Evolutionary conservation across 106 monocot genomes (phyloP), one percentile per base, ranked within the genome.

Genomic region (Apostasia shenzhenica): DNA sequence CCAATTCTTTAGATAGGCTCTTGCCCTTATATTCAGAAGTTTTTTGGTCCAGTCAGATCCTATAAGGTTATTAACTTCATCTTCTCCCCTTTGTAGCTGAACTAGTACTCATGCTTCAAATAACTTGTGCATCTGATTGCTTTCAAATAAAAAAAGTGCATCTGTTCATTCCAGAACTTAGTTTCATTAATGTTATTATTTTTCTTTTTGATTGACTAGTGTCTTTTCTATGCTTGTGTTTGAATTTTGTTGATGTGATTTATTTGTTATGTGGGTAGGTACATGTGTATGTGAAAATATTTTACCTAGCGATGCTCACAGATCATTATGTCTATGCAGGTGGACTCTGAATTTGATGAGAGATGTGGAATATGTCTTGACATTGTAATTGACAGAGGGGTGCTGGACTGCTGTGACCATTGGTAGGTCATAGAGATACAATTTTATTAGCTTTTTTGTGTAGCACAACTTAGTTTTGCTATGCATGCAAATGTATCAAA

Each of bases 371-470:
- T 95, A 72, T 95, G 95, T 75, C 70, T 80, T 56, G 89, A 89
- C 76, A 63, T 92, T 77, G 80, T 95, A 39, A 87, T 92, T 66
- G 92, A 95, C 65, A 92, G 95, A 81, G 95, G 95, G 48, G 78
- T 89, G 69, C 48, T 95, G 48, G 95, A 95, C 74, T 84, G 80
- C 64, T 95, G 95, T 42, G 45, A 81, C 54, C 89, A 95, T 76
- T 95, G 91, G 95, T 95, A 92, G 46, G 78, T 77, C 49, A n/a
- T 69, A n/a, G 2, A 64, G 64, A 14, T 1, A 13, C 6, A 55
- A 60, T 3, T 60, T 40, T 40, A 13, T 6, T 60, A 38, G 26
- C 26, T 26, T 26, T 26, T 26, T 26, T 26, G 26, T 26, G 26
- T 26, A 26, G 26, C 26, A 26, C 41, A 61, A 42, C 3, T 5